A percentile compares a stretch with the other conserved stretches of the same genome.
These are phyloP conservation scores for Phytophthora tubulina DNA, from an alignment of 352 stramenopile species.

Conservation along the genomic window DNA sequence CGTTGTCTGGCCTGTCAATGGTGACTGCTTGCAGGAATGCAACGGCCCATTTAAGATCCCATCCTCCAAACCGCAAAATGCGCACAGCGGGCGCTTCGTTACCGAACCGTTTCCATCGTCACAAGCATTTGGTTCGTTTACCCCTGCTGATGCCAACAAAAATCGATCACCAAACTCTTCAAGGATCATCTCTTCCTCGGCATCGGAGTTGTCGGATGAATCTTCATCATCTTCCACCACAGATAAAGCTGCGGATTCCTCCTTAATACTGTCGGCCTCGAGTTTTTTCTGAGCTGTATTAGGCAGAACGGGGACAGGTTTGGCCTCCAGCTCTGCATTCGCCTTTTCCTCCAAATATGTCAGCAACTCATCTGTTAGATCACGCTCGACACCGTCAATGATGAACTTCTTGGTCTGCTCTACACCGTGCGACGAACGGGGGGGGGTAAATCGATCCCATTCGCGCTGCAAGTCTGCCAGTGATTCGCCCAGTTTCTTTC, in stretches of 20 bases:
- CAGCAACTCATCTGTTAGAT: conserved; percentile 78
- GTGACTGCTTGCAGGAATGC: conserved; percentile 60
- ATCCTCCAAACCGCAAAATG: conserved; percentile 72
- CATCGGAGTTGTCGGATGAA: conserved; percentile 48
- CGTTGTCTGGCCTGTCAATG: conserved; percentile 50
- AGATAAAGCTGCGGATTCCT: conserved; percentile 16
- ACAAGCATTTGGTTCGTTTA: conserved; percentile 3
- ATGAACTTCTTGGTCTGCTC: conserved; percentile 76
- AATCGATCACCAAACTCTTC: conserved; percentile 71
- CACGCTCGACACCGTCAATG: conserved; percentile 75
- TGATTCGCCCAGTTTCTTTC: conserved; percentile 61
- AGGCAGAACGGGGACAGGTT: conserved; percentile 57
- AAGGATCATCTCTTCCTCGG: conserved; percentile 57
- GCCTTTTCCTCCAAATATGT: conserved; percentile 74
- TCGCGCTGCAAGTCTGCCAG: conserved; percentile 69
- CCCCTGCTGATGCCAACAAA: conserved; percentile 20
- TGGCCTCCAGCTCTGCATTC: conserved; percentile 65
- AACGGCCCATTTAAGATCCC: conserved; percentile 72
- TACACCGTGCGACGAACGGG: conserved; percentile 53
- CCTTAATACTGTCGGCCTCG: conserved; percentile 17
- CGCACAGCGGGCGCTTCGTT: conserved; percentile 38
- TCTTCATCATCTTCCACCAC: conserved; percentile 40
- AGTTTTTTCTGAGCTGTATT: conserved; percentile 46
- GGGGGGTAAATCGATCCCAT: conserved; percentile 66
- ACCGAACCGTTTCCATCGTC: conserved; percentile 2